These are phyloP conservation scores for Trichophyton verrucosum DNA, from an alignment of 2,329 filamentous ascomycete genomes.

Conservation along the genomic window DNA sequence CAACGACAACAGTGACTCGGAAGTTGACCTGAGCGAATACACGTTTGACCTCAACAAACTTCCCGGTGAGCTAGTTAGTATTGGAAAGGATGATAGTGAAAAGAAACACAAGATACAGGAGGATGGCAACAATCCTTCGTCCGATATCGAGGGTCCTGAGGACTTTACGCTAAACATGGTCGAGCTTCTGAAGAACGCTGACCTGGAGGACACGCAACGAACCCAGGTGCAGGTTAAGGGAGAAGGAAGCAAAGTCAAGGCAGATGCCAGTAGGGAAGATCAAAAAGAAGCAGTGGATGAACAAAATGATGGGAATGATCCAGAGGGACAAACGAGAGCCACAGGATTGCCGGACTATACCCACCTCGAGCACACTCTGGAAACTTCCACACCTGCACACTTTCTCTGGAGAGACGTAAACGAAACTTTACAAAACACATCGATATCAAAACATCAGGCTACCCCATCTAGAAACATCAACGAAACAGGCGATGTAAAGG, in stretches of 20 bases:
- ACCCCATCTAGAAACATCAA: neutral
- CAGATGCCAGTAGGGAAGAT: slow-evolving; percentile 5
- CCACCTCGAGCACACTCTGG: slow-evolving; percentile 31
- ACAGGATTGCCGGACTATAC: slow-evolving; percentile 27
- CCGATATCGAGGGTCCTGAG: slow-evolving; percentile 30
- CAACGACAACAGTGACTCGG: slow-evolving; percentile 23
- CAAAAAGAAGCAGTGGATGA: slow-evolving; percentile 6
- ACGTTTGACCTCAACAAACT: slow-evolving; percentile 30
- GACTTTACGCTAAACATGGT: slow-evolving; percentile 34
- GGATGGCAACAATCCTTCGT: slow-evolving; percentile 16
- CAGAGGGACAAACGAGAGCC: slow-evolving; percentile 20
- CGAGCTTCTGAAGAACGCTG: slow-evolving; percentile 24
- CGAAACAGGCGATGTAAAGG: neutral
- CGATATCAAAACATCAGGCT: neutral
- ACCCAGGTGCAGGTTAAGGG: neutral
- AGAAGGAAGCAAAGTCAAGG: slow-evolving; percentile 12
- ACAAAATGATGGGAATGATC: slow-evolving; percentile 14
- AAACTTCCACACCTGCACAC: slow-evolving; percentile 35
- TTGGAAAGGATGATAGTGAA: slow-evolving; percentile 10
- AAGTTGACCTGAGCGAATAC: slow-evolving; percentile 30
- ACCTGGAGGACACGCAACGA: neutral
- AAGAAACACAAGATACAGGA: slow-evolving; percentile 20
- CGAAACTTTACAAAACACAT: neutral
- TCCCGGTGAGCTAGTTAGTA: slow-evolving; percentile 18
- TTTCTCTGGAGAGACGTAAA: slow-evolving; percentile 20